phyloP scores from a whole-genome alignment of 345 rosid species.

The Leavenworthia alabamica region DNA sequence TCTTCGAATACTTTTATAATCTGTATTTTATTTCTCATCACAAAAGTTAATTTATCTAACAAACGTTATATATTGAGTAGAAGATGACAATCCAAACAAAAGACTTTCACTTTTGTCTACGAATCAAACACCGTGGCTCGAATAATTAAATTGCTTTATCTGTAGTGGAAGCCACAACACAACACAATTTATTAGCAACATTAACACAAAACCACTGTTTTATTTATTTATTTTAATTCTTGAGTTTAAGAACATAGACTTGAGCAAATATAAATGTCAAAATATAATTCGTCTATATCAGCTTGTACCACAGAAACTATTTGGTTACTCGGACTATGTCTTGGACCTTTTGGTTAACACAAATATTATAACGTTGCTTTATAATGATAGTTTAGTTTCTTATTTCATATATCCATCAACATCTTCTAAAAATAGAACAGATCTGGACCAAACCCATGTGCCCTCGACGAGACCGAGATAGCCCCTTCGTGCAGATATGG shows the following conservation, averaged over 20 bases:
- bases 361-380: conserved; percentile 2
- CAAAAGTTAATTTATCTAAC: background rate
- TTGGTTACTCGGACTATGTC: conserved; percentile 11
- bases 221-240: background rate
- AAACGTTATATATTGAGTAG: conserved; percentile 4
- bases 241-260: background rate
- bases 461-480: conserved; percentile 5
- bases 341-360: background rate
- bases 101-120: conserved; percentile 21
- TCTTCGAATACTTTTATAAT: background rate
- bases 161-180: conserved; percentile 32
- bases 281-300: background rate
- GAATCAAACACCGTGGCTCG: conserved; percentile 13
- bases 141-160: background rate
- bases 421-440: conserved; percentile 1
- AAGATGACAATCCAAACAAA: conserved; percentile 16
- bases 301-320: background rate
- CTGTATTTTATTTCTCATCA: conserved; percentile 9
- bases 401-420: background rate
- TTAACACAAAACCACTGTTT: background rate
- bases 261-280: background rate
- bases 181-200: conserved; percentile 14
- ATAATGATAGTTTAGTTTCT: conserved; percentile 12
- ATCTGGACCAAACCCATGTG: conserved; percentile 28
- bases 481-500: conserved; percentile 22